Conservation (phyloP, 2,329 filamentous ascomycete species). For the Diaporthe sp. region DNA sequence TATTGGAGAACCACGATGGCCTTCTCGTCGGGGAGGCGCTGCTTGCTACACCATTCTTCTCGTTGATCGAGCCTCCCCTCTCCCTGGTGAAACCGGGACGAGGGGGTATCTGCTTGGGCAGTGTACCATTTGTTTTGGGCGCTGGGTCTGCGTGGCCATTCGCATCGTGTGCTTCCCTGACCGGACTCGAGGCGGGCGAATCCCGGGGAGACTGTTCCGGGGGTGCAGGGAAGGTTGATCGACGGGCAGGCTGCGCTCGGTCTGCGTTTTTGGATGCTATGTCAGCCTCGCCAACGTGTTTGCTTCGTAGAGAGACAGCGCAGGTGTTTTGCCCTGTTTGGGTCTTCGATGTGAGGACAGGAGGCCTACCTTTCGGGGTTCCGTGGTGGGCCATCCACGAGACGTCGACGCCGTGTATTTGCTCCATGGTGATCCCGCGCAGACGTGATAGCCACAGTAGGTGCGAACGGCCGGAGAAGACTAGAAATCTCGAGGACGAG, state of each 20-base stretch:
- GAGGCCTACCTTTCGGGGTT: constrained; percentile 80
- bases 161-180: constrained; percentile 40
- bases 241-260: constrained; percentile 39
- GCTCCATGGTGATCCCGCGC: constrained; percentile 75
- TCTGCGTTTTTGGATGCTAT: constrained; percentile 36
- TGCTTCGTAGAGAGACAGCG: not conserved
- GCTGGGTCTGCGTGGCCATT: constrained; percentile 33
- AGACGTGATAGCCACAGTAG: not conserved
- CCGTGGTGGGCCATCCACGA: constrained; percentile 86
- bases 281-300: constrained; percentile 29
- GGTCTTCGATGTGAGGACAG: not conserved
- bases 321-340: not conserved
- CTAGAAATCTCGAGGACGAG: not conserved
- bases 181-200: constrained; percentile 37
- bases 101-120: constrained; percentile 49
- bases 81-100: constrained; percentile 48
- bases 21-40: constrained; percentile 65
- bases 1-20: constrained; percentile 92
- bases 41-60: constrained; percentile 51
- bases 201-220: constrained; percentile 42
- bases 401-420: constrained; percentile 86
- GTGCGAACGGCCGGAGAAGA: not conserved
- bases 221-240: constrained; percentile 44
- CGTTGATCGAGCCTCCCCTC: constrained; percentile 50
- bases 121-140: constrained; percentile 38